phyloP scores from a whole-genome alignment of 176 grass and related monocot species.

The Aegilops sharonensis region DNA sequence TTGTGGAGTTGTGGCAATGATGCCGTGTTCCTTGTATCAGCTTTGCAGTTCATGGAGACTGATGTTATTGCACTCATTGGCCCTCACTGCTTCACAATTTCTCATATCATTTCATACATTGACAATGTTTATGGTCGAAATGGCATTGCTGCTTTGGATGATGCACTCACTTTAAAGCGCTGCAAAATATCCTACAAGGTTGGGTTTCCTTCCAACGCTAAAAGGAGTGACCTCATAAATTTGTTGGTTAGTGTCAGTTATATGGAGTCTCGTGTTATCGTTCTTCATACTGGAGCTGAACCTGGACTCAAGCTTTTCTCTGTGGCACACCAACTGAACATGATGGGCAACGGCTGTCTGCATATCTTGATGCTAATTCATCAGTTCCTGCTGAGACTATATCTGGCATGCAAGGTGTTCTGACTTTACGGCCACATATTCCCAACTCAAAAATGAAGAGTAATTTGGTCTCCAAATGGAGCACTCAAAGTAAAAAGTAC shows the following conservation, averaged over 20 bases:
- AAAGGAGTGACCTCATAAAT: conserved; percentile 52
- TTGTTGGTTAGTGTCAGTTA: conserved; percentile 58
- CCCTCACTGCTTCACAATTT: conserved; percentile 78
- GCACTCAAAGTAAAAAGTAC: conserved; percentile 53
- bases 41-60: conserved; percentile 83
- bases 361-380: conserved; percentile 65
- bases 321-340: conserved; percentile 61
- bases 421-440: conserved; percentile 70
- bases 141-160: conserved; percentile 80
- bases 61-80: conserved; percentile 83
- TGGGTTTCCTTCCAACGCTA: conserved; percentile 42
- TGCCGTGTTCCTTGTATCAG: conserved; percentile 32
- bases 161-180: conserved; percentile 55
- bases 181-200: conserved; percentile 77
- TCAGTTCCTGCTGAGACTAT: conserved; percentile 56
- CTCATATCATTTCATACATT: conserved; percentile 74
- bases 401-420: conserved; percentile 80
- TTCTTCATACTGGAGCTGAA: conserved; percentile 53
- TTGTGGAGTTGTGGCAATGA: conserved; percentile 23
- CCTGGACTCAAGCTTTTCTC: conserved; percentile 56
- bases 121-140: conserved; percentile 93
- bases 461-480: conserved; percentile 75
- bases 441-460: conserved; percentile 60
- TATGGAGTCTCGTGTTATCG: conserved; percentile 83
- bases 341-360: conserved; percentile 78